A percentile compares a stretch with the other conserved stretches of the same genome.
phyloP scores from a whole-genome alignment of 257 asterid species.

The Forsythia viridissima region DNA sequence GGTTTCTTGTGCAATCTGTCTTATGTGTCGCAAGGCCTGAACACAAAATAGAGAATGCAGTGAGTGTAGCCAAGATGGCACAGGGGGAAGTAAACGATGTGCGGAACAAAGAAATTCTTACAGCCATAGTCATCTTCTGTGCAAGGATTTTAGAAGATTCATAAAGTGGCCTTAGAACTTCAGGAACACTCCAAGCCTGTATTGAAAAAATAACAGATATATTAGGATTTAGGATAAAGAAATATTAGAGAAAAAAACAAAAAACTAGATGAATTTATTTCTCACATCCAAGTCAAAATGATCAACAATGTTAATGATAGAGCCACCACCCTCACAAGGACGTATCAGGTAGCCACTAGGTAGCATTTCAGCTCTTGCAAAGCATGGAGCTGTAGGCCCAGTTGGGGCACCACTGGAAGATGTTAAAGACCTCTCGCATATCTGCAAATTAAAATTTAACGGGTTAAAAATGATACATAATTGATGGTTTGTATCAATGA shows the following conservation, averaged over 20 bases:
- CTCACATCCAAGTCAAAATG: constrained; percentile 84
- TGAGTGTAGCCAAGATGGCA: not conserved
- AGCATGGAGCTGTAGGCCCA: constrained; percentile 74
- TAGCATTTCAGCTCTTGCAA: constrained; percentile 83
- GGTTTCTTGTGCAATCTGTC: constrained; percentile 91
- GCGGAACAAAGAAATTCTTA: constrained; percentile 27
- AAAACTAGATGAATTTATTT: not conserved
- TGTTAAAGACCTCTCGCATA: constrained; percentile 90
- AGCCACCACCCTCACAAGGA: constrained; percentile 98
- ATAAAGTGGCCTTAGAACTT: constrained; percentile 89
- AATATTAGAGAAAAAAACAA: not conserved
- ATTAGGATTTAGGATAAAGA: not conserved
- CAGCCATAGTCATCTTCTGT: constrained; percentile 96
- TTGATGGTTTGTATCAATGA: not conserved
- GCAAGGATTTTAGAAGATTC: constrained; percentile 93
- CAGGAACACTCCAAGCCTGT: constrained; percentile 91
- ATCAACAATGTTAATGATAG: constrained; percentile 86
- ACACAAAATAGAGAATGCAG: not conserved
- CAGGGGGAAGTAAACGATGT: not conserved
- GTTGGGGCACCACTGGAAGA: constrained; percentile 80
- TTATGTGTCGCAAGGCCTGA: constrained; percentile 80
- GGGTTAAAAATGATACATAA: not conserved
- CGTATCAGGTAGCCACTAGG: constrained; percentile 90
- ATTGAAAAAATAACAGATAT: not conserved
- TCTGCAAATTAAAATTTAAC: constrained; percentile 37